Evolutionary conservation across 305 asterid genomes (phyloP).

Genomic region (Fraxinus greggii): DNA sequence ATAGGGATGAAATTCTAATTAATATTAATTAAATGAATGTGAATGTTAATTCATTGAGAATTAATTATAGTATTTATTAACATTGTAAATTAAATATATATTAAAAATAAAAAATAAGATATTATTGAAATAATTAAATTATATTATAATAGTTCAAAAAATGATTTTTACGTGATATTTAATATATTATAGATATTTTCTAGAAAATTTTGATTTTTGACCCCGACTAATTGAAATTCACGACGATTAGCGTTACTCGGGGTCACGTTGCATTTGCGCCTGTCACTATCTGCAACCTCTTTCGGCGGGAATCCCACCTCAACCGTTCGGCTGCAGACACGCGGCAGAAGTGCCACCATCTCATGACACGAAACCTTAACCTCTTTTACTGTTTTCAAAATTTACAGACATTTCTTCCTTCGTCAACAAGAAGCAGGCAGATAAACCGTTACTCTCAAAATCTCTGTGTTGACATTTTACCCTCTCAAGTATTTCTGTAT

Average conservation of each 20-base stretch:
- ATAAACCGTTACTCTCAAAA: background rate
- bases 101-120: too few relatives aligned
- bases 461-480: background rate
- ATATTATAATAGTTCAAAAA: too few relatives aligned
- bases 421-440: background rate
- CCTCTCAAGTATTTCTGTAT: background rate
- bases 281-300: constrained; percentile 6
- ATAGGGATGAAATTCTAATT: too few relatives aligned
- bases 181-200: too few relatives aligned
- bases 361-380: constrained; percentile 23
- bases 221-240: background rate
- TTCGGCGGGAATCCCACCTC: constrained; percentile 11
- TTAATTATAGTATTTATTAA: too few relatives aligned
- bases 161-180: too few relatives aligned
- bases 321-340: background rate
- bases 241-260: background rate
- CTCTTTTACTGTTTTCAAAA: background rate
- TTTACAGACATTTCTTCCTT: background rate
- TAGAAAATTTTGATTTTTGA: too few relatives aligned
- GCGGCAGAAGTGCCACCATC: constrained; percentile 6
- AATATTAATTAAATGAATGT: too few relatives aligned
- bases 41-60: too few relatives aligned
- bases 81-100: too few relatives aligned
- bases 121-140: too few relatives aligned
- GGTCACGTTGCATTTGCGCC: background rate